Evolutionary conservation across 352 stramenopile genomes (phyloP).

Genomic region (Nothophytophthora sp.): DNA sequence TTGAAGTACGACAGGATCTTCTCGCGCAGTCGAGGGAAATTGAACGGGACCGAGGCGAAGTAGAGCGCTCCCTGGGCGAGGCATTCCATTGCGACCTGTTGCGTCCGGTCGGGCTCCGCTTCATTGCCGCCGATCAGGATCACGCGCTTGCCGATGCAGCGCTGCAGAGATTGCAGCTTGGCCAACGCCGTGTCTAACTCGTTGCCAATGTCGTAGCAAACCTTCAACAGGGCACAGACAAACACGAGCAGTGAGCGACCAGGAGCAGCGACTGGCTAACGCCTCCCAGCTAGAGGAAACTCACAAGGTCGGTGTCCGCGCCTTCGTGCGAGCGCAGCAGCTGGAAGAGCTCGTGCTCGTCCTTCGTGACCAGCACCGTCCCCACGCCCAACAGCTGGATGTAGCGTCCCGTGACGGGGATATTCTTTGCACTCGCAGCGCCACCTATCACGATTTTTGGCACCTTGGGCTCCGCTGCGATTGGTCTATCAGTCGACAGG

Average conservation of each 20-base stretch:
- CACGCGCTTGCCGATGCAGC: slow-evolving; percentile 39
- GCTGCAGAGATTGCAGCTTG: slow-evolving; percentile 43
- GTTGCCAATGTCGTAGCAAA: slow-evolving; percentile 64
- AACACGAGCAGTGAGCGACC: neutral
- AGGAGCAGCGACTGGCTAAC: too few species aligned
- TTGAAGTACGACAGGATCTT: slow-evolving; percentile 61
- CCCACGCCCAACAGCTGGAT: slow-evolving; percentile 72
- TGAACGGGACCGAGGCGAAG: slow-evolving; percentile 57
- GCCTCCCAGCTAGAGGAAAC: neutral
- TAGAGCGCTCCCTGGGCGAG: slow-evolving; percentile 52
- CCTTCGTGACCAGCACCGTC: slow-evolving; percentile 36
- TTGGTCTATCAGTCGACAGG: slow-evolving; percentile 12
- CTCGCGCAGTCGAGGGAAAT: slow-evolving; percentile 61
- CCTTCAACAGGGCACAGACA: slow-evolving; percentile 21
- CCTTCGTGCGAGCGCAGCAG: slow-evolving; percentile 33
- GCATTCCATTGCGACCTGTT: slow-evolving; percentile 39
- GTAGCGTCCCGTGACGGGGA: slow-evolving; percentile 58
- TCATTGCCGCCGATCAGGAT: slow-evolving; percentile 61
- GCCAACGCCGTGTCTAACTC: slow-evolving; percentile 44
- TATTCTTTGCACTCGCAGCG: slow-evolving; percentile 30
- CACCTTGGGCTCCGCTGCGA: slow-evolving; percentile 45
- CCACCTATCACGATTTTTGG: slow-evolving; percentile 65
- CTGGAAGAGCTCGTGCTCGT: slow-evolving; percentile 40
- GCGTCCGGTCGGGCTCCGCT: slow-evolving; percentile 29
- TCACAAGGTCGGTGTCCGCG: slow-evolving; percentile 52